phyloP scores from a whole-genome alignment of 208 protist genomes.

The Phytomonas francai region DNA sequence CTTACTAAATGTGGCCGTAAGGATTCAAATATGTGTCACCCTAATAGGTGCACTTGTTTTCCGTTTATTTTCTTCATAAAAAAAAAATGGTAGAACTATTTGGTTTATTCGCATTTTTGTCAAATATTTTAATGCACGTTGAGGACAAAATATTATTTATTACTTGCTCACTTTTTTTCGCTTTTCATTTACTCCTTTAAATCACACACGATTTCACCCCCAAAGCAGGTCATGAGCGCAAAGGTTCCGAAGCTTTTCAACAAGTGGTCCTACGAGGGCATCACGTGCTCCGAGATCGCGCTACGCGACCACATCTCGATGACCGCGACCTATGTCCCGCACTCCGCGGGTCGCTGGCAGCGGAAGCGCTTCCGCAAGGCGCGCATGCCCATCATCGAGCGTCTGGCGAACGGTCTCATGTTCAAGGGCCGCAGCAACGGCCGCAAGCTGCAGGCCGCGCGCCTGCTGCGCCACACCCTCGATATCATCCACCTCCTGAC shows the following conservation, averaged over 20 bases:
- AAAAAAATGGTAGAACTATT: not conserved
- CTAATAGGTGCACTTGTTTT: not conserved
- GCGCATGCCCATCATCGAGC: constrained; percentile 93
- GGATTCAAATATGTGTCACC: not conserved
- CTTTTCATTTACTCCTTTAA: no score
- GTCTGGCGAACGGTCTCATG: constrained; percentile 97
- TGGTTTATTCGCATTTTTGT: not conserved
- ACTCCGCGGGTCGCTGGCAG: constrained; percentile 98
- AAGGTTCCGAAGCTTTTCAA: constrained; percentile 87
- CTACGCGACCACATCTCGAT: constrained; percentile 97
- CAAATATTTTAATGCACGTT: not conserved
- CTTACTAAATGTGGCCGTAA: not conserved
- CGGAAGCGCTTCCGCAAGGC: constrained; percentile 99
- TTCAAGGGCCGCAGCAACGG: constrained; percentile 99
- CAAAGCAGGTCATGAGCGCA: no score
- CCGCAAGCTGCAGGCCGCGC: constrained; percentile 99
- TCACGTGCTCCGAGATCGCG: constrained; percentile 82
- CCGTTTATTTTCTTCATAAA: not conserved
- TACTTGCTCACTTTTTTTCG: constrained; percentile 2
- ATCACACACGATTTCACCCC: no score
- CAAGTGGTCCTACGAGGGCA: constrained; percentile 85
- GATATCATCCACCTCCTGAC: constrained; percentile 99
- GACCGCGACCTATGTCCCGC: constrained; percentile 95
- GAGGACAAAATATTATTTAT: not conserved
- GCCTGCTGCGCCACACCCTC: constrained; percentile 98